Percentiles rank a stretch among this genome's conserved stretches.
Evolutionary conservation across 1,284 basidiomycete genomes (phyloP).

Genomic region (Leucoagaricus sp.): DNA sequence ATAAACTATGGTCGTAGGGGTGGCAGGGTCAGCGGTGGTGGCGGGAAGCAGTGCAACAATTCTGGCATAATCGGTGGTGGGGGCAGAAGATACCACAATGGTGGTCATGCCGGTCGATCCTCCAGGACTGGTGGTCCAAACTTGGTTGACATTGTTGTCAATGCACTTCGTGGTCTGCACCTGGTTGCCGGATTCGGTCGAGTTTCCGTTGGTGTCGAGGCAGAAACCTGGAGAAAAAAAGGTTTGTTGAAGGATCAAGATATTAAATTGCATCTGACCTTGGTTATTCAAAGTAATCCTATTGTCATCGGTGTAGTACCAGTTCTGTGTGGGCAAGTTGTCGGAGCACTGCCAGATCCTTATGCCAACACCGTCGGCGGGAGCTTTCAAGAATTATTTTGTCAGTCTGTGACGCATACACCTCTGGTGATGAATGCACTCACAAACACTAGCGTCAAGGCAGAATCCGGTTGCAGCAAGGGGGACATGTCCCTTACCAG

Average conservation of each 20-base stretch:
- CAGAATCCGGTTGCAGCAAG: too few species aligned
- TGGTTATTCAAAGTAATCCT: slow-evolving; percentile 10
- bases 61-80: too few species aligned
- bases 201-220: slow-evolving; percentile 14
- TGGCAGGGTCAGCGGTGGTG: too few species aligned
- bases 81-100: too few species aligned
- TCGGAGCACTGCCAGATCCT: slow-evolving; percentile 20
- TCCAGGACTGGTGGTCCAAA: slow-evolving; percentile 13
- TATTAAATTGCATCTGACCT: slow-evolving; percentile 3
- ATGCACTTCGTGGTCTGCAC: slow-evolving; percentile 18
- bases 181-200: slow-evolving; percentile 13
- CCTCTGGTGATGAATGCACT: neutral
- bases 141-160: slow-evolving; percentile 14
- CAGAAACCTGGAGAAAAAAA: slow-evolving; percentile 8
- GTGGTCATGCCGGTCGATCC: too few species aligned
- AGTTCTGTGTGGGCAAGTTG: slow-evolving; percentile 16
- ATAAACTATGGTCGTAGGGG: too few species aligned
- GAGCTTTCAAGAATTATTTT: neutral
- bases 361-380: slow-evolving; percentile 14
- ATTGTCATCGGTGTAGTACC: slow-evolving; percentile 17
- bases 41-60: too few species aligned
- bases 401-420: neutral
- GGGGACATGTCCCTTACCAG: too few species aligned
- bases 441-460: slow-evolving; percentile 14
- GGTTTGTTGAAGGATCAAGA: neutral